Base-by-base conservation (phyloP, 2,329 filamentous ascomycete species). In the Arthrobotrys megalospora region DNA sequence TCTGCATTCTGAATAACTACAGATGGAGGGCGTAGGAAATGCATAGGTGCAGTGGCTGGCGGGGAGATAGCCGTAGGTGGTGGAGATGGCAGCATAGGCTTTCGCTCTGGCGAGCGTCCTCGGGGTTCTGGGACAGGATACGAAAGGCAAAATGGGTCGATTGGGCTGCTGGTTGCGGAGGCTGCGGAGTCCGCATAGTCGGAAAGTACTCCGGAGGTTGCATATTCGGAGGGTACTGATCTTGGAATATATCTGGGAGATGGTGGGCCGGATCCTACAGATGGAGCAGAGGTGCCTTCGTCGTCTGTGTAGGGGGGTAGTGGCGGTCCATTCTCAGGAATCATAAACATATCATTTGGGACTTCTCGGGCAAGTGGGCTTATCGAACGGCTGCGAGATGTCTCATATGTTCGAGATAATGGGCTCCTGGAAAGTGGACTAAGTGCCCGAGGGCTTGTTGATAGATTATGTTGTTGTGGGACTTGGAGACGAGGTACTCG, bases 51-150 rank as follows among this genome's bases (percentile, higher is more conserved):
- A 7, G 36, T 24, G 16, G 28, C 12, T n/a, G 68, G 19, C 47
- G 36, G 52, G 32, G 52, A 58, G 32, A 38, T 58, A n/a, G 52
- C 52, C 34, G 52, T 58, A 12, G 52, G 55, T 28, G 55, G 55
- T 41, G 55, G 55, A 19, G 55, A 60, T 38, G 62, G 41, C 11
- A 65, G 21, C 50, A 52, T 55, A 47, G 58, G 58, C 60, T 77
- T 77, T 7, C 41, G 48, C 43, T 77, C 66, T n/a, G 65, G 65
- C 14, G 73, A 77, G 19, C 73, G 66, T 12, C 73, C 73, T 24
- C 73, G 58, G n/a, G n/a, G 11, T 28, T 65, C 66, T 43, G 47
- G 24, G 16, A 64, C 24, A 19, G 38, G 16, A 28, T 38, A 53
- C n/a, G 65, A 53, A 36, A 53, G 45, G 24, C 21, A 58, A 16